Conservation (phyloP, 371 early-diverging fungal species). For the Globomyces sp. region DNA sequence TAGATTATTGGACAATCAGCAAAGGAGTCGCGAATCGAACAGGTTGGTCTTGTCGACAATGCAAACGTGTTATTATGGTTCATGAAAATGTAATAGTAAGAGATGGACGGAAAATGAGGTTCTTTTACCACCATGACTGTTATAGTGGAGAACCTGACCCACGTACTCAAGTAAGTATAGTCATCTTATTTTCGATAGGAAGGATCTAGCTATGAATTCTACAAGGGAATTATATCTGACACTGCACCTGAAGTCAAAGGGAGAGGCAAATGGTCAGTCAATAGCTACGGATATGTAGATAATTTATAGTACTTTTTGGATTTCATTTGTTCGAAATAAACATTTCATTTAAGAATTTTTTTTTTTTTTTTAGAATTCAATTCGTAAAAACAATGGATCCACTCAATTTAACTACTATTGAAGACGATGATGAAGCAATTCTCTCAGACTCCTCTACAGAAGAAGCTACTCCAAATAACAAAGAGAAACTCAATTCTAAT, state of each 20-base stretch:
- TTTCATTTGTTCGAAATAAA: conserved; percentile 13
- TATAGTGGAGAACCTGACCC: conserved; percentile 36
- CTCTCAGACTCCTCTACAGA: conserved; percentile 25
- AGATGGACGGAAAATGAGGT: conserved; percentile 43
- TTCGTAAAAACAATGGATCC: conserved; percentile 32
- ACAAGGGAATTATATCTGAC: conserved; percentile 10
- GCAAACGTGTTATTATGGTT: conserved; percentile 23
- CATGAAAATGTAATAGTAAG: conserved; percentile 26
- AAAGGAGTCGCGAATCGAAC: conserved; percentile 30
- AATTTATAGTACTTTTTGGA: background rate
- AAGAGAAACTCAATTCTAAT: conserved; percentile 57
- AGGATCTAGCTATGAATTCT: conserved; percentile 16
- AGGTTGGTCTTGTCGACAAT: conserved; percentile 35
- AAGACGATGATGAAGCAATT: conserved; percentile 33
- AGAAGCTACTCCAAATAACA: conserved; percentile 27
- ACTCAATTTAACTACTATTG: conserved; percentile 32
- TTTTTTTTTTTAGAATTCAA: background rate
- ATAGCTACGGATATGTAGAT: conserved; percentile 33
- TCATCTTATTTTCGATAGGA: background rate
- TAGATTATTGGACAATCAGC: conserved; percentile 27
- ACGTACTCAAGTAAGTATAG: conserved; percentile 24
- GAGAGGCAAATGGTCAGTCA: conserved; percentile 37
- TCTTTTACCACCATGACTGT: conserved; percentile 36
- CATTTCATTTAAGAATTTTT: conserved; percentile 6
- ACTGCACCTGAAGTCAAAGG: conserved; percentile 35